Base-by-base conservation (phyloP, 2,329 filamentous ascomycete species). In the Aspergillus ruber region DNA sequence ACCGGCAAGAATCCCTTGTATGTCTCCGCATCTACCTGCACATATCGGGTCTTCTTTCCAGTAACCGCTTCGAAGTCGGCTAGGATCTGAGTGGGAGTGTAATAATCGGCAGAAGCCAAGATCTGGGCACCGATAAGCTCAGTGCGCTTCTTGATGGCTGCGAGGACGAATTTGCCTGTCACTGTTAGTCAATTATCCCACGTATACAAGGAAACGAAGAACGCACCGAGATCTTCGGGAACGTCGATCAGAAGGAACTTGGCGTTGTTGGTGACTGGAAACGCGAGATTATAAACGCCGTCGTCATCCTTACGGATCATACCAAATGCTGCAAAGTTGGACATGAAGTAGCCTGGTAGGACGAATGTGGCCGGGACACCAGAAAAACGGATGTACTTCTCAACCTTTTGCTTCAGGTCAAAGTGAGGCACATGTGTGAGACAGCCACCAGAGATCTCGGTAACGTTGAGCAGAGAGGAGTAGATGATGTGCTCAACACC, bases 171-270 rank as follows among this genome's bases (percentile, higher is more conserved):
- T 21, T 46, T 45, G 2, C 50, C 50, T 52, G 6, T 13, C 25
- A 36, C n/a, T 10, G 15, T 17, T 4, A 27, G 5, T 41, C 6
- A 17, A 10, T 10, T 27, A 12, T 9, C 6, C 13, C 39, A 13
- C 13, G 18, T 20, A 41, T 39, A 17, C 15, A 15, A 29, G 12
- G 18, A 15, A 2, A 21, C 5, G 4, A 18, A 25, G 21, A 20
- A 32, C 48, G 2, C 48, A 56, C 54, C 54, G 8, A 48, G 51
- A 45, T 56, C 54, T 3, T 23, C 56, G 1, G 60, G 63, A 13
- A 68, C 67, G 48, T 77, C 73, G 46, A 79, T 65, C 35, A 74
- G 57, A 0, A 76, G 75, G 3, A 78, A 47, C 40, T 60, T 54
- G 1, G 66, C 59, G 12, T 61, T 58, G 27, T 58, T 47, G n/a